A percentile compares a stretch with the other conserved stretches of the same genome.
phyloP scores from a whole-genome alignment of 192 early-diverging fungal genomes.

The Coemansia pectinata region DNA sequence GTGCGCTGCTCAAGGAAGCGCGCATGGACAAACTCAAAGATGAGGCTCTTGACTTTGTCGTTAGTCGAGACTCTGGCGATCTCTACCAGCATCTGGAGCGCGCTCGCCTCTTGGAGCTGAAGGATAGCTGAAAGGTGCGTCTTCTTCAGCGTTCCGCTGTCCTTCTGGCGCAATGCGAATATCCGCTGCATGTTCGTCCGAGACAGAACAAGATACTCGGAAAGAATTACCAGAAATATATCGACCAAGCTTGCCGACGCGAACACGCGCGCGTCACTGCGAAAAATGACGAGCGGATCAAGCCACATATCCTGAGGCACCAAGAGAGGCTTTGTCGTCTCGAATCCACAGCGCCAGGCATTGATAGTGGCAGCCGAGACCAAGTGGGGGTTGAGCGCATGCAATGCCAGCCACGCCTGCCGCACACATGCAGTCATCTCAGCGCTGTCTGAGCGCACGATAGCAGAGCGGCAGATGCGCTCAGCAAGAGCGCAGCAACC shows the following conservation, averaged over 20 bases:
- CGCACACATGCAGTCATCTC: conserved; percentile 36
- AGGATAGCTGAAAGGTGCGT: conserved; percentile 54
- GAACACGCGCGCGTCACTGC: conserved; percentile 58
- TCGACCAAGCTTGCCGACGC: conserved; percentile 44
- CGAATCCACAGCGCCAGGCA: conserved; percentile 28
- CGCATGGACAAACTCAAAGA: conserved; percentile 62
- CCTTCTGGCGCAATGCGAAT: conserved; percentile 35
- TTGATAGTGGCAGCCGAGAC: conserved; percentile 39
- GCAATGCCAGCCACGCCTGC: conserved; percentile 38
- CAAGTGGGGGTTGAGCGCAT: conserved; percentile 36
- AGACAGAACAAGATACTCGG: conserved; percentile 52
- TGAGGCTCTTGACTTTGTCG: conserved; percentile 23
- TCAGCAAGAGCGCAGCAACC: conserved; percentile 30
- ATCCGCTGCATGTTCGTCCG: conserved; percentile 45
- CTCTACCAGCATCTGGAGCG: conserved; percentile 61
- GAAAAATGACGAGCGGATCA: conserved; percentile 61
- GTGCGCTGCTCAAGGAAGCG: conserved; percentile 61
- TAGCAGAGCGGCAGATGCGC: conserved; percentile 22
- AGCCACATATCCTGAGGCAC: conserved; percentile 55
- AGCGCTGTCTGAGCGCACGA: neutral
- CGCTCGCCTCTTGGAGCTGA: conserved; percentile 58
- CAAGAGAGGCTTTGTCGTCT: conserved; percentile 31
- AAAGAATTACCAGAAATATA: conserved; percentile 36
- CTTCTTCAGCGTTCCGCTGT: conserved; percentile 21
- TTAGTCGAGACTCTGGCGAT: conserved; percentile 9